Evolutionary conservation across 169 alveolate genomes (phyloP).

Genomic region (Blepharisma undulans): DNA sequence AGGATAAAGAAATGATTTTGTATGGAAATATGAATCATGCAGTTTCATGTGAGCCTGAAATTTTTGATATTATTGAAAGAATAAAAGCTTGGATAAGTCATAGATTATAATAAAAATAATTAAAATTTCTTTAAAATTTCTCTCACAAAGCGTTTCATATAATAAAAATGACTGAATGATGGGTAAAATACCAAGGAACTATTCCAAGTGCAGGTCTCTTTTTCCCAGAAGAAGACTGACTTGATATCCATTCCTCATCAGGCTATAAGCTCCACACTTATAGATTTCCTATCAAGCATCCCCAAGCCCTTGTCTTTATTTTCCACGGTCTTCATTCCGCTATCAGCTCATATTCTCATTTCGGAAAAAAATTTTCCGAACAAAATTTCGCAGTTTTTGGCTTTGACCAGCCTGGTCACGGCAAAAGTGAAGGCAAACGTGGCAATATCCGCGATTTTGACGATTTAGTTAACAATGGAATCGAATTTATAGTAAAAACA

Average conservation of each 20-base stretch:
- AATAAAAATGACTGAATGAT: neutral
- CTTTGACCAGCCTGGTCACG: constrained; percentile 54
- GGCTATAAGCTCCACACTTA: constrained; percentile 15
- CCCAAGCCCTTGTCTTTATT: constrained; percentile 47
- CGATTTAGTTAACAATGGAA: constrained; percentile 34
- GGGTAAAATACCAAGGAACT: neutral
- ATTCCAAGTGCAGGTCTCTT: neutral
- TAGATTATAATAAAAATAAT: neutral
- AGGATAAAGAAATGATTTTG: neutral
- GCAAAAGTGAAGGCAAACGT: constrained; percentile 48
- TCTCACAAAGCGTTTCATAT: neutral
- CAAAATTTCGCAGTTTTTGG: constrained; percentile 51
- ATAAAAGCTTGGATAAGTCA: neutral
- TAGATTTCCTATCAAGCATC: constrained; percentile 25
- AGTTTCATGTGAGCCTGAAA: neutral
- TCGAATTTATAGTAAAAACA: constrained; percentile 26
- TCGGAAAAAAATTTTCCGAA: constrained; percentile 53
- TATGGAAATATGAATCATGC: neutral
- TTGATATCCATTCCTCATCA: neutral
- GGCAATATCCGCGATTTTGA: constrained; percentile 40
- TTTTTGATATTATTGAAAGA: constrained; percentile 1
- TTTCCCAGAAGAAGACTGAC: neutral
- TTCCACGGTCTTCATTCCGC: constrained; percentile 60
- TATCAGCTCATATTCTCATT: constrained; percentile 39
- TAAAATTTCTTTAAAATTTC: too few relatives aligned